These are phyloP conservation scores for Penicillium paxilli DNA, from an alignment of 495 filamentous ascomycete genomes.

Conservation along the genomic window DNA sequence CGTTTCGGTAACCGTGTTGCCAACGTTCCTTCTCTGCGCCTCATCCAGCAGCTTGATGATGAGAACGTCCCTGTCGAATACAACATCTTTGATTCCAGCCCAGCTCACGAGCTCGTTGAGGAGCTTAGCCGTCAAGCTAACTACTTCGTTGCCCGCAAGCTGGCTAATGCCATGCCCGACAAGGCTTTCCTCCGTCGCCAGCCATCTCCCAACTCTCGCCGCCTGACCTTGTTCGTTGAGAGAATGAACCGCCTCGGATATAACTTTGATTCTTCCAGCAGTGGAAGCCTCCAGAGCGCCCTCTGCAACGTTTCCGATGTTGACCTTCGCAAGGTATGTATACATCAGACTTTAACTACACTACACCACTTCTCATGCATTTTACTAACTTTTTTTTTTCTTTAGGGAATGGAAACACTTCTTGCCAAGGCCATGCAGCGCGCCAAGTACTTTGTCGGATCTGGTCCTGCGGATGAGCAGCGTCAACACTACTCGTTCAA, in stretches of 20 bases:
- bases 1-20: slow-evolving; percentile 76
- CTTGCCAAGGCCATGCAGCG: slow-evolving; percentile 92
- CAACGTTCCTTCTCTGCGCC: slow-evolving; percentile 78
- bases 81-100: slow-evolving; percentile 91
- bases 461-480: slow-evolving; percentile 69
- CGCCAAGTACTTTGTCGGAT: slow-evolving; percentile 88
- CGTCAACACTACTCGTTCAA: slow-evolving; percentile 90
- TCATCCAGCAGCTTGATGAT: slow-evolving; percentile 93
- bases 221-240: slow-evolving; percentile 86
- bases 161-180: slow-evolving; percentile 76
- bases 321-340: slow-evolving; percentile 74
- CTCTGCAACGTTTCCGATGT: slow-evolving; percentile 86
- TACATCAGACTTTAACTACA: neutral
- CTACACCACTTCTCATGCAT: neutral
- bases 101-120: slow-evolving; percentile 90
- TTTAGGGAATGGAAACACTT: slow-evolving; percentile 89
- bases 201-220: slow-evolving; percentile 77
- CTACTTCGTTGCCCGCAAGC: slow-evolving; percentile 80
- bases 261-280: slow-evolving; percentile 84
- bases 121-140: slow-evolving; percentile 93
- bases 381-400: slow-evolving; percentile 1
- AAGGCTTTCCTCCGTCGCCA: slow-evolving; percentile 92
- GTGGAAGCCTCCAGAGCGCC: slow-evolving; percentile 87
- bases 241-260: slow-evolving; percentile 90
- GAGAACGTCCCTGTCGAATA: slow-evolving; percentile 95